Base-by-base conservation (phyloP, 495 filamentous ascomycete species). In the Penicillium coprophilum region DNA sequence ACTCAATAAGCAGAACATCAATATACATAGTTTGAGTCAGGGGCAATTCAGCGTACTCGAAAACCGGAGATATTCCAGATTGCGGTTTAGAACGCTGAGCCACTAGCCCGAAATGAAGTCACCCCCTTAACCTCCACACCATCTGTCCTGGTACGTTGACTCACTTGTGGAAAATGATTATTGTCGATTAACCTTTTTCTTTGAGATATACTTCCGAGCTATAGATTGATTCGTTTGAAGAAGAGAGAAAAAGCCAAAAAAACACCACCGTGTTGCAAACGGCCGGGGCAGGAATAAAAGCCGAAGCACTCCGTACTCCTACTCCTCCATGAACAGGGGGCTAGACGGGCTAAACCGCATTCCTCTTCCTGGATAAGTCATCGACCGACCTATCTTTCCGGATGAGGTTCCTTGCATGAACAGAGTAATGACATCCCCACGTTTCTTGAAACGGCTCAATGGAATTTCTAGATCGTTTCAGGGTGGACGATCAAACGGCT, bases 401-500 rank as follows among this genome's bases (percentile, higher is more conserved):
- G 4, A 56, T 58, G 38, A 21, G 56, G 56, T 12, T 44, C 40
- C 39, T 32, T 61, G 59, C 65, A 68, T 50, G 28, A 50, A 8
- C 21, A 15, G 41, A 27, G 51, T 9, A 46, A 23, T 41, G 28
- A 41, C 21, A 44, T 32, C 41, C 40, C 59, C 62, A 65, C 62
- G 55, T 36, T 53, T 53, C 43, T 39, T 20, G 27, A 47, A 34
- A 45, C 36, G 51, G 55, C 51, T 47, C 43, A 56, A 58, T 47
- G 46, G 57, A 67, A 59, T 52, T 72, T 75, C 71, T 70, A 71
- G 71, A 74, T 69, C 46, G 71, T 72, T 74, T 76, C 73, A 72
- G 57, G 49, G 21, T 19, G 59, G 71, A 58, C 69, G 73, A 76
- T 76, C 71, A 76, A 75, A 69, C 65, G 36, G 55, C 50, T 50